A percentile compares a stretch with the other conserved stretches of the same genome.
These are phyloP conservation scores for Aspergillus sp. DNA, from an alignment of 2,329 filamentous ascomycete genomes.

Conservation along the genomic window DNA sequence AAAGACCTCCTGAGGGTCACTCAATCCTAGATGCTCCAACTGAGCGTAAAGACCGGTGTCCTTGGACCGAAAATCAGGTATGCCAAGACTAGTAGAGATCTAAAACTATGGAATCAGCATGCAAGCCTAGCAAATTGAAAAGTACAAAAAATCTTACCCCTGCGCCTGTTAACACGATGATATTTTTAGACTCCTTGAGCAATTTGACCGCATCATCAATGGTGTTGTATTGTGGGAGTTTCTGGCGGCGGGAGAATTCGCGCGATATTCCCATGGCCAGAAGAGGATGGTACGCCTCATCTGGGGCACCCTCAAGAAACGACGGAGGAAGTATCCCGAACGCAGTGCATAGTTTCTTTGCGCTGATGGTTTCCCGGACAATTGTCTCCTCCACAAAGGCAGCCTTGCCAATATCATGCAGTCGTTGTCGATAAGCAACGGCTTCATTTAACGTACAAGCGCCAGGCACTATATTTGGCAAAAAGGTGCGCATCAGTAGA, in stretches of 20 bases:
- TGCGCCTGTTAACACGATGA: constrained; percentile 89
- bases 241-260: constrained; percentile 73
- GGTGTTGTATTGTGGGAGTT: constrained; percentile 72
- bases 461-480: constrained; percentile 35
- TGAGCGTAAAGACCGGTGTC: constrained; percentile 86
- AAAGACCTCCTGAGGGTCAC: constrained; percentile 91
- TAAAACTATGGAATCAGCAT: constrained; percentile 14
- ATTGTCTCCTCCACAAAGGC: constrained; percentile 70
- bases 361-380: constrained; percentile 61
- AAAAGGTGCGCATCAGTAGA: neutral
- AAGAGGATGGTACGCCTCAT: constrained; percentile 67
- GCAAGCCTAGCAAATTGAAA: neutral
- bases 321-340: constrained; percentile 70
- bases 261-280: constrained; percentile 71
- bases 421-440: constrained; percentile 58
- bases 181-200: constrained; percentile 67
- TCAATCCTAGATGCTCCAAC: constrained; percentile 67
- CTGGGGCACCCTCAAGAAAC: constrained; percentile 65
- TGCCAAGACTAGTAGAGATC: constrained; percentile 93
- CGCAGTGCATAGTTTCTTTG: constrained; percentile 77
- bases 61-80: constrained; percentile 93
- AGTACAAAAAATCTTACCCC: constrained; percentile 45
- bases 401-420: constrained; percentile 69
- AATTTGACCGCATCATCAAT: constrained; percentile 80
- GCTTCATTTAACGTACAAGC: constrained; percentile 64